Conservation (phyloP, 139 green algal species). For the Medakamo hakoo region DNA sequence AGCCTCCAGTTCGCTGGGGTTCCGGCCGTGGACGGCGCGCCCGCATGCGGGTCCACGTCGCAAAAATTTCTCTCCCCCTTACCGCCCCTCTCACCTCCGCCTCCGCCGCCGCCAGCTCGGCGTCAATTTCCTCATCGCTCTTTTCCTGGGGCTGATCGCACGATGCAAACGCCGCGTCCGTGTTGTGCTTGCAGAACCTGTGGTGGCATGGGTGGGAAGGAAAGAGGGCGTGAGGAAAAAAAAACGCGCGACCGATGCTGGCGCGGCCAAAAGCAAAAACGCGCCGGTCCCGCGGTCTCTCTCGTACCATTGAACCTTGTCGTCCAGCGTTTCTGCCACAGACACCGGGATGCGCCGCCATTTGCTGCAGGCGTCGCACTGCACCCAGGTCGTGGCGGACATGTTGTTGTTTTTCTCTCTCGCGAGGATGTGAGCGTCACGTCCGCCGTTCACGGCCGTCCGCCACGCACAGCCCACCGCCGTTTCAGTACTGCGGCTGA, state of each 20-base stretch:
- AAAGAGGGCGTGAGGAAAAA: neutral
- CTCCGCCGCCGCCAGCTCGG: conserved; percentile 13
- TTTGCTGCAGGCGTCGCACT: conserved; percentile 67
- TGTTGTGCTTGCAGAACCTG: conserved; percentile 71
- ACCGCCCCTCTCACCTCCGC: conserved; percentile 1
- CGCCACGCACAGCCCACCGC: too few relatives aligned
- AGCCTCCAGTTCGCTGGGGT: too few relatives aligned
- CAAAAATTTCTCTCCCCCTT: too few relatives aligned
- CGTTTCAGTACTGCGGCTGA: too few relatives aligned
- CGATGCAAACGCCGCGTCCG: conserved; percentile 36
- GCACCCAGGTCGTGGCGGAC: conserved; percentile 40
- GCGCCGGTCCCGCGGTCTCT: neutral
- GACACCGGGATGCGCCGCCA: conserved; percentile 50
- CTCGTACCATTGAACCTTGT: conserved; percentile 44
- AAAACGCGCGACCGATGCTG: neutral
- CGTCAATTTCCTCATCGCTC: conserved; percentile 68
- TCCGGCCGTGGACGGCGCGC: too few relatives aligned
- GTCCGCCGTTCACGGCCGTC: too few relatives aligned
- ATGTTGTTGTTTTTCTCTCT: conserved; percentile 1
- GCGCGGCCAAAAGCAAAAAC: conserved; percentile 5
- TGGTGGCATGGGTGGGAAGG: conserved; percentile 1
- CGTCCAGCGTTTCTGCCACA: conserved; percentile 28
- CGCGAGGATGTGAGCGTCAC: too few relatives aligned
- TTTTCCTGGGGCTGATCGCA: conserved; percentile 70
- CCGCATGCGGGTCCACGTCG: too few relatives aligned